A percentile compares a stretch with the other conserved stretches of the same genome.
phyloP scores from a whole-genome alignment of 305 asterid species.

The Fraxinus floribunda region DNA sequence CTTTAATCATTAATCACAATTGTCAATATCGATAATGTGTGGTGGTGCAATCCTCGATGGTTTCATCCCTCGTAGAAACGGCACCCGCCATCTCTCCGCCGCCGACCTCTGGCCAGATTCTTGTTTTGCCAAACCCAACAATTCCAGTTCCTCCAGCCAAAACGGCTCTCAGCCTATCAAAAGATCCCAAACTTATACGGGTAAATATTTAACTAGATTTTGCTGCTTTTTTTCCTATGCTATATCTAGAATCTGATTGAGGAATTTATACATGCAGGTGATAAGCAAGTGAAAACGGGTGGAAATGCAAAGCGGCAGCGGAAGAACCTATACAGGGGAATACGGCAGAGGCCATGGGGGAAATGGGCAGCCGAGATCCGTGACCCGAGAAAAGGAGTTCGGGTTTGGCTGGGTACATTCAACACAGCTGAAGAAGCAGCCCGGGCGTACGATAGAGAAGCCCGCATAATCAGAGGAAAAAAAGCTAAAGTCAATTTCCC shows the following conservation, averaged over 20 bases:
- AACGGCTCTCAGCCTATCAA: conserved; percentile 23
- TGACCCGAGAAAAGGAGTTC: conserved; percentile 78
- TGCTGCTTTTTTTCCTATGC: neutral
- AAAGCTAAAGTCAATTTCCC: conserved; percentile 87
- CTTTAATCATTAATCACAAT: neutral
- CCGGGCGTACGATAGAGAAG: conserved; percentile 81
- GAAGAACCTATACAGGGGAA: conserved; percentile 72
- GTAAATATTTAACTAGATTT: conserved; percentile 18
- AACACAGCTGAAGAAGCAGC: conserved; percentile 88
- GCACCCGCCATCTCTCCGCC: conserved; percentile 15
- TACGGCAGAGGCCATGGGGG: conserved; percentile 88
- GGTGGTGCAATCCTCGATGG: conserved; percentile 70
- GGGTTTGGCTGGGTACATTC: conserved; percentile 87
- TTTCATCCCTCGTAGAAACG: conserved; percentile 38
- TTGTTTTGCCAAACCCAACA: neutral
- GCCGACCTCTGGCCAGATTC: conserved; percentile 42
- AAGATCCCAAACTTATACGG: conserved; percentile 35
- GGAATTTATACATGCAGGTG: conserved; percentile 31
- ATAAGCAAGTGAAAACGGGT: conserved; percentile 23
- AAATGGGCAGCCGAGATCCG: conserved; percentile 97
- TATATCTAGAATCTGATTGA: neutral
- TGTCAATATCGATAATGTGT: conserved; percentile 46
- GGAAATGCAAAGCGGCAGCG: conserved; percentile 45
- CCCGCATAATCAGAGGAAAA: conserved; percentile 71
- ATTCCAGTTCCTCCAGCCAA: conserved; percentile 15